These are phyloP conservation scores for Dittrichia graveolens DNA, from an alignment of 129 eudicot species.

Conservation along the genomic window DNA sequence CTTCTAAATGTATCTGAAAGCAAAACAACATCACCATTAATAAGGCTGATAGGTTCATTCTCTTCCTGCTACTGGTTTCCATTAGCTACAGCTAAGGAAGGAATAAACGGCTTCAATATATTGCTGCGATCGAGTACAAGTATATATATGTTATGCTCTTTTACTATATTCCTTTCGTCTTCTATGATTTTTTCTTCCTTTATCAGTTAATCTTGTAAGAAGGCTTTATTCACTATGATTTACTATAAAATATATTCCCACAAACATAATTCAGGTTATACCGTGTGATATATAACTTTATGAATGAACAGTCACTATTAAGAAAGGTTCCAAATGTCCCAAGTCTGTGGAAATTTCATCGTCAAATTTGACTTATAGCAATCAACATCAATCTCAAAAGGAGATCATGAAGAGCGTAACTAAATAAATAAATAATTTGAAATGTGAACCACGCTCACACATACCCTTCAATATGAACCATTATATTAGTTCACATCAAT, in stretches of 20 bases:
- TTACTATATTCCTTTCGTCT: conserved; percentile 1
- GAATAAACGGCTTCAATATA: not conserved
- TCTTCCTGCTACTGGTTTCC: conserved; percentile 17
- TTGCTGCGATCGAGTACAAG: not conserved
- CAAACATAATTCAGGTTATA: not conserved
- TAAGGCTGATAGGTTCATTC: not conserved
- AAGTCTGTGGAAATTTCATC: not conserved
- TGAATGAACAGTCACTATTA: not conserved
- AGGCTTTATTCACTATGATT: not conserved
- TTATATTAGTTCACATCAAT: no score
- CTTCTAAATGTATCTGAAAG: not conserved
- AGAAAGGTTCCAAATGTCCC: conserved; percentile 2
- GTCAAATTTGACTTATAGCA: not conserved
- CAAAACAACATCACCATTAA: conserved; percentile 7
- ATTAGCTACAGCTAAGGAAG: conserved; percentile 2
- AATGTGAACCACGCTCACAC: not conserved
- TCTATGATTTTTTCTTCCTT: not conserved
- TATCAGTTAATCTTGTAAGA: not conserved
- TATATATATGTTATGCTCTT: not conserved
- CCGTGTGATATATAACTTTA: not conserved
- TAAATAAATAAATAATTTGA: not conserved
- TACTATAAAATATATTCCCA: not conserved
- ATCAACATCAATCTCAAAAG: not conserved
- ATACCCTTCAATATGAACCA: not conserved
- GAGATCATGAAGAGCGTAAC: not conserved